Evolutionary conservation across 2,329 filamentous ascomycete species (phyloP).

Genomic region (Talaromyces sp.): DNA sequence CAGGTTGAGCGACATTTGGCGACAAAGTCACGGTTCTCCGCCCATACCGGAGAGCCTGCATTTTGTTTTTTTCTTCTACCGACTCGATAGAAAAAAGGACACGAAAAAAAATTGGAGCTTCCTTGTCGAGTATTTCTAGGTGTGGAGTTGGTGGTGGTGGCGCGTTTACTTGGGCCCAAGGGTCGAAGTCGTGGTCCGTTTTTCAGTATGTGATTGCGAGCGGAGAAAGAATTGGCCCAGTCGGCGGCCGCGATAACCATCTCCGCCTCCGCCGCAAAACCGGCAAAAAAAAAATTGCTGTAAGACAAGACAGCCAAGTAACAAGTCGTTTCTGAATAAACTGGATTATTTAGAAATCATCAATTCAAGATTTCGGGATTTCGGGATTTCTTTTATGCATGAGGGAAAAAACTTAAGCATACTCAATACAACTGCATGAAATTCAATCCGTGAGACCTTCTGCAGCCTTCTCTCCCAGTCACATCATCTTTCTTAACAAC

Average conservation of each 20-base stretch:
- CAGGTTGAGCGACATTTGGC: conserved; percentile 5
- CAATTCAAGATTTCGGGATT: background rate
- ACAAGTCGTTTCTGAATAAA: background rate
- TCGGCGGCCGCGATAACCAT: conserved; percentile 16
- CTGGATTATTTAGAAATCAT: background rate
- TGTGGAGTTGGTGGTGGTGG: background rate
- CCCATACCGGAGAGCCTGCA: conserved; percentile 29
- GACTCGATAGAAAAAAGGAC: background rate
- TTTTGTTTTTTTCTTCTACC: conserved; percentile 7
- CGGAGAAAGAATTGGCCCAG: conserved; percentile 10
- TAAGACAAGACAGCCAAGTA: background rate
- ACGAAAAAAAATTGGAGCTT: background rate
- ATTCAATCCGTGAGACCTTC: background rate
- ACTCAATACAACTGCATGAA: background rate
- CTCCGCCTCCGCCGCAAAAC: background rate
- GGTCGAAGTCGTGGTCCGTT: background rate
- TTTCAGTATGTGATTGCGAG: background rate
- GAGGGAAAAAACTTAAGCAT: background rate
- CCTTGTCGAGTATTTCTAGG: background rate
- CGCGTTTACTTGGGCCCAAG: background rate
- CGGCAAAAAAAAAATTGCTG: conserved; percentile 5
- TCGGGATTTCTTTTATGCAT: background rate
- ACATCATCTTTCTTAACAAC: background rate
- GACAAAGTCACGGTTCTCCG: conserved; percentile 22
- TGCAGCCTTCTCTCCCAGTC: background rate